A percentile compares a stretch with the other conserved stretches of the same genome.
Evolutionary conservation across 2,329 filamentous ascomycete species (phyloP).

Genomic region (Acrodontium crateriforme): DNA sequence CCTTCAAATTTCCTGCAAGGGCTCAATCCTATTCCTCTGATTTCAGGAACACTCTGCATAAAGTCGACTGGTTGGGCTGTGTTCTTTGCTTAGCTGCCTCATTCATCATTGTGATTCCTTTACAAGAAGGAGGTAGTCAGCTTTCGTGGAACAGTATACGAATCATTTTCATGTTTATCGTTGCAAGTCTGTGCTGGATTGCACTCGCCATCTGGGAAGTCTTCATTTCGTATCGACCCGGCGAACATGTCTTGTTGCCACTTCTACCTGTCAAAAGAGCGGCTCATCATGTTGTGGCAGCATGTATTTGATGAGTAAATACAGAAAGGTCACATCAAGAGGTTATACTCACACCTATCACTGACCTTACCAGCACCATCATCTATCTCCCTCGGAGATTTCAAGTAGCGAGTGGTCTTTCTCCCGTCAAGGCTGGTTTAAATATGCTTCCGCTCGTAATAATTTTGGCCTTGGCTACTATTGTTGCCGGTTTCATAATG

Average conservation of each 20-base stretch:
- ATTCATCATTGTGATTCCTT: too few species aligned
- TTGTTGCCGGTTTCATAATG: too few species aligned
- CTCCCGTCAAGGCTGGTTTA: slow-evolving; percentile 3
- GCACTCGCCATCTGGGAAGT: slow-evolving; percentile 2
- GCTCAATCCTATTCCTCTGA: too few species aligned
- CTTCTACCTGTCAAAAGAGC: slow-evolving; percentile 1
- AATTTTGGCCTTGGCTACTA: too few species aligned
- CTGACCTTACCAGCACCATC: slow-evolving; percentile 3
- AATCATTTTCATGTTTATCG: too few species aligned
- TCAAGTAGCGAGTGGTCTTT: slow-evolving; percentile 2
- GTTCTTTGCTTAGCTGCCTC: too few species aligned
- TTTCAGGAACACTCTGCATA: too few species aligned
- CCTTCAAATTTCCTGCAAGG: slow-evolving; percentile 3
- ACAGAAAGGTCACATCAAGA: slow-evolving; percentile 1
- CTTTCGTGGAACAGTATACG: too few species aligned
- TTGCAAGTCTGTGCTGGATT: too few species aligned
- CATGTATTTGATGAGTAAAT: slow-evolving; percentile 2
- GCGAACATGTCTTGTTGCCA: slow-evolving; percentile 1
- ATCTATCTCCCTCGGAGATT: slow-evolving; percentile 3
- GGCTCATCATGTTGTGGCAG: too few species aligned
- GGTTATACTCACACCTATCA: slow-evolving; percentile 1
- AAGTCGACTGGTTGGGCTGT: too few species aligned
- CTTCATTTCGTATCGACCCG: slow-evolving; percentile 1
- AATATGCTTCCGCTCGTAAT: slow-evolving; percentile 4
- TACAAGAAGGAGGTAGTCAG: too few species aligned